A percentile compares a stretch with the other conserved stretches of the same genome.
phyloP scores from a whole-genome alignment of 257 asterid species.

The Cinchona pubescens region DNA sequence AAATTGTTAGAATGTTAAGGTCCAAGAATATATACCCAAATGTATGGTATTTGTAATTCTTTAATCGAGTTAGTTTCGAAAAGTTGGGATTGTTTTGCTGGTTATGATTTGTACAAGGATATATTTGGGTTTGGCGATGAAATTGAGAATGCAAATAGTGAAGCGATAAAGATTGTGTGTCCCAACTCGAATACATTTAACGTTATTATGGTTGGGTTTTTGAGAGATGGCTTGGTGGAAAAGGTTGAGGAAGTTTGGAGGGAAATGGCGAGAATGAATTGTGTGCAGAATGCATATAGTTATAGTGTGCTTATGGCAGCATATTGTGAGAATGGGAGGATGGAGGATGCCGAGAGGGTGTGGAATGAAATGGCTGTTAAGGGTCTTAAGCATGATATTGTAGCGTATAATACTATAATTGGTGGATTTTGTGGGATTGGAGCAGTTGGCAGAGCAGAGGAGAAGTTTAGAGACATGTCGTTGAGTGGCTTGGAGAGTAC shows the following conservation, averaged over 20 bases:
- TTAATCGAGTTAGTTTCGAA: constrained; percentile 64
- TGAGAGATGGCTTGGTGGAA: constrained; percentile 63
- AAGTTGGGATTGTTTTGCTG: constrained; percentile 57
- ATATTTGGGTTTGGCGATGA: constrained; percentile 36
- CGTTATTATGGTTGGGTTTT: constrained; percentile 63
- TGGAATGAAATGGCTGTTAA: constrained; percentile 56
- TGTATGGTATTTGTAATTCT: constrained; percentile 49
- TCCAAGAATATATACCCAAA: constrained; percentile 47
- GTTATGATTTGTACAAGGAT: constrained; percentile 54
- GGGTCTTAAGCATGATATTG: constrained; percentile 45
- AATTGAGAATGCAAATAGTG: constrained; percentile 14
- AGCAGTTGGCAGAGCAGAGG: constrained; percentile 64
- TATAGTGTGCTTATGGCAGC: constrained; percentile 57
- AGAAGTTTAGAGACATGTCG: constrained; percentile 60
- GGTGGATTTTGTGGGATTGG: constrained; percentile 62
- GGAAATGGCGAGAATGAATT: constrained; percentile 45
- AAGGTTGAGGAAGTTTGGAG: constrained; percentile 71
- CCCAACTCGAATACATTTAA: constrained; percentile 54
- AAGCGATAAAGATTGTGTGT: constrained; percentile 18
- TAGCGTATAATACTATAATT: constrained; percentile 64
- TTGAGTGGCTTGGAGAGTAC: constrained; percentile 52
- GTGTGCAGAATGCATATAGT: constrained; percentile 57
- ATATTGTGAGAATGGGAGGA: constrained; percentile 48
- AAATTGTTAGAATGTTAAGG: constrained; percentile 47
- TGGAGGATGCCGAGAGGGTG: constrained; percentile 57